Evolutionary conservation across 495 filamentous ascomycete species (phyloP).

Genomic region (Aspergillus homomorphus): DNA sequence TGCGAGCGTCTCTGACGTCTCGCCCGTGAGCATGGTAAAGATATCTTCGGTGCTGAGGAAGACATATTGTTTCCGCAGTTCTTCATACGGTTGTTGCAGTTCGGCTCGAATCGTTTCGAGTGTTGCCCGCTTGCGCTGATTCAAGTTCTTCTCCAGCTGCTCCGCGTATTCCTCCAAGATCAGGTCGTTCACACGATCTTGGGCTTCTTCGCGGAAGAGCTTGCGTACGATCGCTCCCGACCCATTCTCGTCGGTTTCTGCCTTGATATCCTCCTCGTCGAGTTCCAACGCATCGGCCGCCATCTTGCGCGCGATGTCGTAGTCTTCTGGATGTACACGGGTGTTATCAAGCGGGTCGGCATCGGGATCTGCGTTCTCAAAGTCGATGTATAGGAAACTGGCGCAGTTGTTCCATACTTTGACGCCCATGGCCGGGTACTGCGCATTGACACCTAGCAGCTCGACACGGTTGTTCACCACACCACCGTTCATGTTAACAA

Average conservation of each 20-base stretch:
- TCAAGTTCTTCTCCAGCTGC: slow-evolving; percentile 87
- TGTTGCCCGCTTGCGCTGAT: slow-evolving; percentile 92
- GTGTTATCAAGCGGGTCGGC: slow-evolving; percentile 94
- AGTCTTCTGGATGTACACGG: slow-evolving; percentile 95
- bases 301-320: slow-evolving; percentile 96
- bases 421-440: slow-evolving; percentile 78
- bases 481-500: slow-evolving; percentile 84
- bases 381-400: slow-evolving; percentile 88
- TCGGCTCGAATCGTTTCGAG: slow-evolving; percentile 95
- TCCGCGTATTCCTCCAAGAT: slow-evolving; percentile 96
- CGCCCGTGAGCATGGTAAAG: slow-evolving; percentile 96
- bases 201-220: slow-evolving; percentile 83
- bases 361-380: slow-evolving; percentile 70
- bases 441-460: slow-evolving; percentile 79
- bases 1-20: slow-evolving; percentile 76
- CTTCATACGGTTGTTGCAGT: slow-evolving; percentile 88
- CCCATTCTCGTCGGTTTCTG: slow-evolving; percentile 84
- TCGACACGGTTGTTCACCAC: slow-evolving; percentile 76
- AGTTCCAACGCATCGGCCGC: slow-evolving; percentile 93
- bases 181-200: slow-evolving; percentile 93
- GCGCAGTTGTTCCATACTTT: slow-evolving; percentile 95
- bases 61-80: slow-evolving; percentile 78
- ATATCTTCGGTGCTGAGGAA: slow-evolving; percentile 72
- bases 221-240: slow-evolving; percentile 86
- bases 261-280: slow-evolving; percentile 97